These are phyloP conservation scores for Scedosporium dehoogii DNA, from an alignment of 2,329 filamentous ascomycete species.

Conservation along the genomic window DNA sequence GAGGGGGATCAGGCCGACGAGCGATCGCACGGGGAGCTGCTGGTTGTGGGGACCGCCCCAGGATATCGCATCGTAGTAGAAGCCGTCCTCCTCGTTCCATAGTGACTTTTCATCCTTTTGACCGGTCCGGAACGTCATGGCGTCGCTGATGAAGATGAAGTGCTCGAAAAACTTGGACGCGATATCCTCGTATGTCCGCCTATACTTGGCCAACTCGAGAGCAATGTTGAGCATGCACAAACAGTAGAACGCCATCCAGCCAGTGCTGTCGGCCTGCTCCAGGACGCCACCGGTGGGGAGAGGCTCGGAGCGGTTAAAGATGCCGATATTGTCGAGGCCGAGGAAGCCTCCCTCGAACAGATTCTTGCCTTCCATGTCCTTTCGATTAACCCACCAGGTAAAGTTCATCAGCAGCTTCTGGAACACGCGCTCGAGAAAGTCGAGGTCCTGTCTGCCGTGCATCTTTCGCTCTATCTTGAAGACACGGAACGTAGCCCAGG, in stretches of 20 bases:
- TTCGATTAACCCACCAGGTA: constrained; percentile 98
- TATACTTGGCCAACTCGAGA: constrained; percentile 87
- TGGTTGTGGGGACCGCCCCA: constrained; percentile 92
- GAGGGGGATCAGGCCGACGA: constrained; percentile 87
- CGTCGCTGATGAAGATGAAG: constrained; percentile 95
- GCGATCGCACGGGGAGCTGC: constrained; percentile 81
- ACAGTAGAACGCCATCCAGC: constrained; percentile 98
- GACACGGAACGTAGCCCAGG: constrained; percentile 87
- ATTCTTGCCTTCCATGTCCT: constrained; percentile 90
- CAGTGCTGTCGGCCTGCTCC: constrained; percentile 94
- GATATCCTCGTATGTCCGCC: constrained; percentile 91
- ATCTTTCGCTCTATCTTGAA: constrained; percentile 99
- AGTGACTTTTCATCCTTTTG: constrained; percentile 68
- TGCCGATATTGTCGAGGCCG: constrained; percentile 89
- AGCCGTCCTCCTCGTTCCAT: constrained; percentile 94
- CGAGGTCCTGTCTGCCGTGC: constrained; percentile 87
- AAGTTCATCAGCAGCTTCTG: constrained; percentile 95
- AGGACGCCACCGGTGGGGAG: constrained; percentile 86
- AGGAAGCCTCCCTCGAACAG: constrained; percentile 96
- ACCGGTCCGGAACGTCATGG: constrained; percentile 76
- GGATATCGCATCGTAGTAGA: constrained; percentile 97
- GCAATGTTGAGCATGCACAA: constrained; percentile 96
- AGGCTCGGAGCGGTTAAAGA: constrained; percentile 95
- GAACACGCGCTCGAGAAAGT: constrained; percentile 93
- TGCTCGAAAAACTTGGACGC: constrained; percentile 98